Conservation (phyloP, 345 rosid species). For the Salix exigua region DNA sequence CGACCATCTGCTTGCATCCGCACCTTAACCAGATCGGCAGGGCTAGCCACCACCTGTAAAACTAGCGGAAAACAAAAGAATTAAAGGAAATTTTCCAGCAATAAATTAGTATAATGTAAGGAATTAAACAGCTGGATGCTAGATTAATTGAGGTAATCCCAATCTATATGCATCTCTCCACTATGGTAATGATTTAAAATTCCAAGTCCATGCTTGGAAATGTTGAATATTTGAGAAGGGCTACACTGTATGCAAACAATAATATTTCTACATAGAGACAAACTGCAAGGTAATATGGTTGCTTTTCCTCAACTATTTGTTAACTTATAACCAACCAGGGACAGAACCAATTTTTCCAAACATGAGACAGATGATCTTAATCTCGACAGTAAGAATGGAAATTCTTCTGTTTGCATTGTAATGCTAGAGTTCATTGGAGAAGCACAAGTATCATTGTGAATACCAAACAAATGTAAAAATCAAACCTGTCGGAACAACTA, state of each 20-base stretch:
- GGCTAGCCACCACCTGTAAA: slow-evolving; percentile 79
- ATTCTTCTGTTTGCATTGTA: background rate
- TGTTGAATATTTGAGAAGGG: background rate
- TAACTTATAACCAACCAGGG: background rate
- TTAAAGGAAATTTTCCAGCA: background rate
- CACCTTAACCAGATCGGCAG: slow-evolving; percentile 88
- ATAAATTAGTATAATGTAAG: background rate
- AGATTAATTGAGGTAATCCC: background rate
- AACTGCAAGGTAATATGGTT: background rate
- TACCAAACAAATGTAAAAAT: background rate
- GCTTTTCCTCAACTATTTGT: background rate
- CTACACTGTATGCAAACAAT: too few species aligned
- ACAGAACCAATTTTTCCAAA: background rate
- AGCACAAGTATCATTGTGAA: background rate
- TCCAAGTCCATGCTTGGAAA: background rate
- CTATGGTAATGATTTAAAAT: too few species aligned
- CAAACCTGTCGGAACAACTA: background rate
- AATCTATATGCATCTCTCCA: background rate
- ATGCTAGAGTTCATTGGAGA: background rate
- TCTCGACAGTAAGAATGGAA: background rate
- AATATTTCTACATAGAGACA: too few species aligned
- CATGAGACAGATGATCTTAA: background rate
- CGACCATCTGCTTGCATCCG: slow-evolving; percentile 86
- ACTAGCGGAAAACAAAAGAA: slow-evolving; percentile 31
- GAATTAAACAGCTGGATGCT: background rate